These are phyloP conservation scores for Tulasnella sp. DNA, from an alignment of 768 basidiomycete genomes.

Conservation along the genomic window DNA sequence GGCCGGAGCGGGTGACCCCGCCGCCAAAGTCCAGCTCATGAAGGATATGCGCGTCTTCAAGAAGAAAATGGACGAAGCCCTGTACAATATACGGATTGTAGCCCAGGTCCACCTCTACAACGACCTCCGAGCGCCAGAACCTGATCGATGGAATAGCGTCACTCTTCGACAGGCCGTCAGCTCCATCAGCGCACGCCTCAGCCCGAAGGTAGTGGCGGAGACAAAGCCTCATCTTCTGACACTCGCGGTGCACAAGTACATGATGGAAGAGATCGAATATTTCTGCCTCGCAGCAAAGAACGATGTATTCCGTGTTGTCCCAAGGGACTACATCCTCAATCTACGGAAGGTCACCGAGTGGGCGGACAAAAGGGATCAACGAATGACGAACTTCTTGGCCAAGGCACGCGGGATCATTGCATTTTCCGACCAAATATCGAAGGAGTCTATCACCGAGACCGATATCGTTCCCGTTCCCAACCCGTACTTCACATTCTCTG, in stretches of 20 bases:
- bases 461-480: constrained; percentile 23
- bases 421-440: constrained; percentile 25
- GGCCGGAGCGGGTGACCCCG: not conserved
- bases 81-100: not conserved
- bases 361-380: constrained; percentile 30
- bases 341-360: constrained; percentile 40
- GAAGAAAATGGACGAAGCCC: not conserved
- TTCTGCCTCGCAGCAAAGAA: constrained; percentile 43
- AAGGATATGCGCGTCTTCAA: constrained; percentile 5
- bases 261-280: constrained; percentile 42
- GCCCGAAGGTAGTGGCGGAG: constrained; percentile 23
- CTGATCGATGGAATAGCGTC: constrained; percentile 43
- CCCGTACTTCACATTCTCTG: constrained; percentile 32
- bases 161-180: constrained; percentile 44
- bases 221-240: constrained; percentile 33
- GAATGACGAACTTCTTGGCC: constrained; percentile 38
- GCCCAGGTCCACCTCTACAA: constrained; percentile 31
- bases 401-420: constrained; percentile 40
- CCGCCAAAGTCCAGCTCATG: constrained; percentile 5
- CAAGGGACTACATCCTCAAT: constrained; percentile 42
- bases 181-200: constrained; percentile 27
- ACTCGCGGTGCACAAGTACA: constrained; percentile 47
- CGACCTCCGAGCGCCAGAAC: constrained; percentile 34
- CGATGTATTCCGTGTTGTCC: constrained; percentile 47
- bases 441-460: constrained; percentile 25